Evolutionary conservation across 495 filamentous ascomycete species (phyloP), one percentile per base, ranked within the genome.

Genomic region (Barbatosphaeria neglecta): DNA sequence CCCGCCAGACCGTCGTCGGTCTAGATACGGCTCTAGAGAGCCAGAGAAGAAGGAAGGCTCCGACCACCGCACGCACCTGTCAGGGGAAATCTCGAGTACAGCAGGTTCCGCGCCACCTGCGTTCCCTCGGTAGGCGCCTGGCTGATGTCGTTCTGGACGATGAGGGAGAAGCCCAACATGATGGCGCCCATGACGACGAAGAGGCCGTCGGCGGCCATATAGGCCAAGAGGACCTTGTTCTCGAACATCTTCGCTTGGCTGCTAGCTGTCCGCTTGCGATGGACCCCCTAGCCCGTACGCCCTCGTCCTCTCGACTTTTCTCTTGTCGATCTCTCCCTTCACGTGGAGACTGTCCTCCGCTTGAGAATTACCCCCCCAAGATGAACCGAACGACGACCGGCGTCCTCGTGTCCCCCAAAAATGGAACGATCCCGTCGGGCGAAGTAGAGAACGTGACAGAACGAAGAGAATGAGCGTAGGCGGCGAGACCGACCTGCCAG

Each of bases 101-200:
- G 58, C 22, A 87, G 55, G 53, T 82, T 71, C 43, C 73, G 66
- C 25, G 82, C 81, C 16, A 82, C 79, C 66, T 81, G 49, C 60
- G 62, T 44, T 61, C 65, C 56, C 61, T 83, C 49, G 55, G 64
- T 45, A 50, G 67, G 49, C 51, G 53, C 24, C 59, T 66, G 59
- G 69, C 65, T 53, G 60, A 66, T 52, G 58, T 66, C 63, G 66
- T 72, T 64, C 69, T 74, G 46, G 46, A 72, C 70, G 48, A 80
- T 67, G 53, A 86, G 53, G 18, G 79, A 76, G 51, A 82, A 81
- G 45, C 68, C 73, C 46, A 86, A 54, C 49, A 86, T 69, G 44
- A 87, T 65, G 44, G 69, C 72, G 51, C 83, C 84, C 47, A 77
- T 77, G 17, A 67, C 58, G 17, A 81, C 64, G 60, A 86, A 84